These are phyloP conservation scores for Astraeus odoratus DNA, from an alignment of 768 basidiomycete species.

Conservation along the genomic window DNA sequence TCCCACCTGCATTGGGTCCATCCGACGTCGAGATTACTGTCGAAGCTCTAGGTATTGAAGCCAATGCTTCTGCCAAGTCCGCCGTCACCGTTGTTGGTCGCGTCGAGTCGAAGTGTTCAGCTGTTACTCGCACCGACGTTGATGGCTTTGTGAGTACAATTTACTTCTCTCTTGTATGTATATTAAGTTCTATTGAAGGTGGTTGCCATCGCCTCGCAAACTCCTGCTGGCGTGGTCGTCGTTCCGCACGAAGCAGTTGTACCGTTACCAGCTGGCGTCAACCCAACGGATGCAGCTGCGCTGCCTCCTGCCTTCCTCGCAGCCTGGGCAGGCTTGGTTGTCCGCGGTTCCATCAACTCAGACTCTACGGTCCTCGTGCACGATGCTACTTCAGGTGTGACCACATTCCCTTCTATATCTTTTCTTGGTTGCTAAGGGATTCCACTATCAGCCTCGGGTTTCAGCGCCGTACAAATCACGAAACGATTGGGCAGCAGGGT, in stretches of 20 bases:
- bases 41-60: slow-evolving; percentile 9
- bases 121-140: slow-evolving; percentile 4
- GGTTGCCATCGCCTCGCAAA: slow-evolving; percentile 14
- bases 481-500: slow-evolving; percentile 15
- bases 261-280: slow-evolving; percentile 11
- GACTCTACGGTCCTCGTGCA: slow-evolving; percentile 21
- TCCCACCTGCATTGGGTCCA: slow-evolving; percentile 11
- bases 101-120: slow-evolving; percentile 12
- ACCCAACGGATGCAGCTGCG: slow-evolving; percentile 14
- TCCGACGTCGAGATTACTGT: slow-evolving; percentile 17
- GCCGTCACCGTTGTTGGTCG: slow-evolving; percentile 13
- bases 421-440: background rate
- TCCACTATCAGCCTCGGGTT: slow-evolving; percentile 14
- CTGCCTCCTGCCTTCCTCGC: slow-evolving; percentile 18
- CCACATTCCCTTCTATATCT: background rate
- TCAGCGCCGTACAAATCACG: slow-evolving; percentile 20
- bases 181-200: slow-evolving; percentile 4
- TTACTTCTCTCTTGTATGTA: background rate
- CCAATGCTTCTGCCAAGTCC: slow-evolving; percentile 5
- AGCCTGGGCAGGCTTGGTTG: slow-evolving; percentile 22
- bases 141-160: slow-evolving; percentile 5
- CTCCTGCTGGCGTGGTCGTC: slow-evolving; percentile 3
- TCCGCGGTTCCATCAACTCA: slow-evolving; percentile 11
- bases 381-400: slow-evolving; percentile 21
- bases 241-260: slow-evolving; percentile 6